Conservation (phyloP, 257 asterid species). For the Craterostigma plantagineum region DNA sequence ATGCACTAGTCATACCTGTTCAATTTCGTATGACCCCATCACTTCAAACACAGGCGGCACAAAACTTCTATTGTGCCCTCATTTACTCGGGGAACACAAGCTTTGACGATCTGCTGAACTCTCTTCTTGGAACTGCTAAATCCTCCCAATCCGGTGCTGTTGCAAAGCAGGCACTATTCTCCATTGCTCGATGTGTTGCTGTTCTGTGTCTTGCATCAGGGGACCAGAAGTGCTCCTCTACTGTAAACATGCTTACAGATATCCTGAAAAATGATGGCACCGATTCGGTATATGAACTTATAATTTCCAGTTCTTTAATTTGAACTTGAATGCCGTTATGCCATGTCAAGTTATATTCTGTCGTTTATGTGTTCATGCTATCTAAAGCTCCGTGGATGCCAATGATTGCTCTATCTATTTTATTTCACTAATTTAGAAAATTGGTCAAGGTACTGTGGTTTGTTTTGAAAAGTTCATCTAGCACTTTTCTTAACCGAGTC, state of each 20-base stretch:
- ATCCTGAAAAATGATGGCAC: conserved; percentile 68
- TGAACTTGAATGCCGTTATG: too few relatives aligned
- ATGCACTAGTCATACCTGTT: conserved; percentile 9
- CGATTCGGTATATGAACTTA: conserved; percentile 48
- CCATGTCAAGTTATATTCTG: too few relatives aligned
- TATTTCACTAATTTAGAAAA: too few relatives aligned
- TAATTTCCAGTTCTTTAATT: conserved; percentile 6
- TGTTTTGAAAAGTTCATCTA: too few relatives aligned
- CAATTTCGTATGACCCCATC: conserved; percentile 6
- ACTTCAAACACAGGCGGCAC: conserved; percentile 58
- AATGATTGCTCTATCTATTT: too few relatives aligned
- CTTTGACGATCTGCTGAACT: conserved; percentile 74
- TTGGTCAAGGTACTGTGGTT: too few relatives aligned
- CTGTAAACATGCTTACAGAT: conserved; percentile 85
- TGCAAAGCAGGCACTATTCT: conserved; percentile 93
- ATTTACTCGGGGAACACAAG: conserved; percentile 95
- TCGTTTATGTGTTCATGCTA: too few relatives aligned
- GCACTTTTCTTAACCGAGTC: too few relatives aligned
- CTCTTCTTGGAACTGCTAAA: conserved; percentile 91
- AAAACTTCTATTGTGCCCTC: conserved; percentile 69
- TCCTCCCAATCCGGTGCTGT: conserved; percentile 71
- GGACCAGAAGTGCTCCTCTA: conserved; percentile 50
- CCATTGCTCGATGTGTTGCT: conserved; percentile 93
- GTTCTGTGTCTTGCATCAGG: conserved; percentile 98
- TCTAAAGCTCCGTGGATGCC: too few relatives aligned